Conservation (phyloP, 176 grass and related monocot genomes). For the Carex myosuroides region DNA sequence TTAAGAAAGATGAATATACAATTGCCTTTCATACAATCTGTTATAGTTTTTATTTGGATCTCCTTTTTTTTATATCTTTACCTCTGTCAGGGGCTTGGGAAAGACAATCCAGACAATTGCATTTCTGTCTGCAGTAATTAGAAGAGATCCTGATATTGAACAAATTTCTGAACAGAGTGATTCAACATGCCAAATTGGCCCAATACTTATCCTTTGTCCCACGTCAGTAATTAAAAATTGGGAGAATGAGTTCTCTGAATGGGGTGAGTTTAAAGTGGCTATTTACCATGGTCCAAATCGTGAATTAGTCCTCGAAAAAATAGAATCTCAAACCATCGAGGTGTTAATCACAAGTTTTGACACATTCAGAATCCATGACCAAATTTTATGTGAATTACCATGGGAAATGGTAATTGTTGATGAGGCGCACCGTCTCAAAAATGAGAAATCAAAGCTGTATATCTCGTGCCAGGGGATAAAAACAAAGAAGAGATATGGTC, state of each 20-base stretch:
- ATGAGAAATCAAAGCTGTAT: conserved; percentile 83
- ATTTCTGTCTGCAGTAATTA: conserved; percentile 66
- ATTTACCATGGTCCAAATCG: conserved; percentile 91
- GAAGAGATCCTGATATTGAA: conserved; percentile 43
- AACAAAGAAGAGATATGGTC: conserved; percentile 71
- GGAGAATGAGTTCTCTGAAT: conserved; percentile 91
- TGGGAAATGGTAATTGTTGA: conserved; percentile 95
- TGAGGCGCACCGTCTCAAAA: conserved; percentile 91
- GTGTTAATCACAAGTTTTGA: conserved; percentile 96
- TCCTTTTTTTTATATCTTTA: conserved; percentile 14
- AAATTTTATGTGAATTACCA: conserved; percentile 60
- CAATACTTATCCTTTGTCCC: conserved; percentile 76
- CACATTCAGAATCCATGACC: conserved; percentile 78
- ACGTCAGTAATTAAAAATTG: conserved; percentile 92
- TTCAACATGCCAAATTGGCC: conserved; percentile 31
- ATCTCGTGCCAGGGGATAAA: conserved; percentile 63
- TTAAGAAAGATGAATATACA: neutral
- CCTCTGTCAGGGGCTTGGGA: conserved; percentile 64
- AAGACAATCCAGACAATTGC: conserved; percentile 98
- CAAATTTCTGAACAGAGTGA: conserved; percentile 20
- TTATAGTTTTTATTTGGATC: conserved; percentile 5
- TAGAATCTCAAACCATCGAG: conserved; percentile 49
- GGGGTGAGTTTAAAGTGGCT: conserved; percentile 65
- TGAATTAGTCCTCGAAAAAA: conserved; percentile 73
- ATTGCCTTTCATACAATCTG: neutral